These are phyloP conservation scores for Paulownia fortunei DNA, from an alignment of 257 asterid genomes.

Conservation along the genomic window DNA sequence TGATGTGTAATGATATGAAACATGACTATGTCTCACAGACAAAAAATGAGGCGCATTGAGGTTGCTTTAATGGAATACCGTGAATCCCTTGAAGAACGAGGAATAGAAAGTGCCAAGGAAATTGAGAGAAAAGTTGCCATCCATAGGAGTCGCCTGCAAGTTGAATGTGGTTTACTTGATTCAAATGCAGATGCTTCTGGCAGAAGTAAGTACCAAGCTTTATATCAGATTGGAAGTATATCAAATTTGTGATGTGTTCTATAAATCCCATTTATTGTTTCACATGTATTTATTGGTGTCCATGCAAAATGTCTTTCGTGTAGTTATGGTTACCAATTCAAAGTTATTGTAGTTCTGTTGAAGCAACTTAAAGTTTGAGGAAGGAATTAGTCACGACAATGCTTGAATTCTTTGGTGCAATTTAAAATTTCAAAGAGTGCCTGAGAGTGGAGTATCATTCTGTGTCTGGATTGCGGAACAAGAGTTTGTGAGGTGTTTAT, in stretches of 20 bases:
- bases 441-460: not conserved
- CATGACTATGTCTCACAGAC: slow-evolving; percentile 52
- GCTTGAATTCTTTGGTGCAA: not conserved
- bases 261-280: not conserved
- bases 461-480: not conserved
- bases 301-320: not conserved
- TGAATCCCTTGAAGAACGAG: slow-evolving; percentile 91
- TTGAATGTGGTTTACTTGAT: slow-evolving; percentile 71
- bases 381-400: not conserved
- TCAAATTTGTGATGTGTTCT: not conserved
- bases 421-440: not conserved
- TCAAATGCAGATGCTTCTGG: slow-evolving; percentile 62
- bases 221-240: not conserved
- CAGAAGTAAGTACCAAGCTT: slow-evolving; percentile 57
- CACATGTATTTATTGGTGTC: not conserved
- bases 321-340: not conserved
- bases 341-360: not conserved
- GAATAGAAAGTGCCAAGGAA: slow-evolving; percentile 63
- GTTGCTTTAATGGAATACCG: no score
- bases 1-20: slow-evolving; percentile 27
- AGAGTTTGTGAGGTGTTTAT: no score
- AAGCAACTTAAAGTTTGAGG: not conserved
- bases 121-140: slow-evolving; percentile 78
- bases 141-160: slow-evolving; percentile 65
- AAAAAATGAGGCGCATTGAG: no score